Base-by-base conservation (phyloP, 257 asterid species). In the Ocimum tenuiflorum region DNA sequence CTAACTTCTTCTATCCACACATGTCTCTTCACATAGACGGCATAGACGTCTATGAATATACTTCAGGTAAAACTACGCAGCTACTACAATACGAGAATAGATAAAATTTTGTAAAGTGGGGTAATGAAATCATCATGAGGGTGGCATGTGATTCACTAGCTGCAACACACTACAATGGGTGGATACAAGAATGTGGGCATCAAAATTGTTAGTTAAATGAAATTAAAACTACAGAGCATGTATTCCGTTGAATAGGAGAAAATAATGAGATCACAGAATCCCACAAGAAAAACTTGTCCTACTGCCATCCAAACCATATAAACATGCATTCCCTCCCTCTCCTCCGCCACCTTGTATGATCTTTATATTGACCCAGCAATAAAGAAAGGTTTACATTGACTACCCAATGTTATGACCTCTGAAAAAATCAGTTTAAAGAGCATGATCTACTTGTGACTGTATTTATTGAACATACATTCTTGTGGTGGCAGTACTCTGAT, bases 401-500 rank as follows among this genome's bases (percentile, higher is more conserved):
- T 39, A 64, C 23, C 15, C 66, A 49, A 50, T 33, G 42, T 50
- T 27, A 27, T 4, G 53, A 68, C 36, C 1, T 29, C 45, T 23
- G 17, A 31, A 9, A 68, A 68, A 18, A 66, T 65, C 20, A 49
- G 29, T 52, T 49, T 49, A 51, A 58, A 62, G 31, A 69, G 63
- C 29, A 31, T 22, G 11, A 41, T 53, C 56, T 50, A 71, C 24
- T 64, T 33, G 53, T 65, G 60, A 73, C 35, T 35, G 19, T 46
- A 63, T 47, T 43, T 65, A 49, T 68, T 3, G 54, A 49, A 81
- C 96, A 67, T 82, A 90, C 99, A 85, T 65, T 86, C 96, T 86
- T 84, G 91, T 29, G 97, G 94, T 69, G 97, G 97, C 69, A 94
- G 78, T 73, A 94, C 95, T 78, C 92, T 79, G 81, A 94, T 77